A percentile compares a stretch with the other conserved stretches of the same genome.
phyloP scores from a whole-genome alignment of 2,329 filamentous ascomycete genomes.

The Xylariomycetidae sp. region DNA sequence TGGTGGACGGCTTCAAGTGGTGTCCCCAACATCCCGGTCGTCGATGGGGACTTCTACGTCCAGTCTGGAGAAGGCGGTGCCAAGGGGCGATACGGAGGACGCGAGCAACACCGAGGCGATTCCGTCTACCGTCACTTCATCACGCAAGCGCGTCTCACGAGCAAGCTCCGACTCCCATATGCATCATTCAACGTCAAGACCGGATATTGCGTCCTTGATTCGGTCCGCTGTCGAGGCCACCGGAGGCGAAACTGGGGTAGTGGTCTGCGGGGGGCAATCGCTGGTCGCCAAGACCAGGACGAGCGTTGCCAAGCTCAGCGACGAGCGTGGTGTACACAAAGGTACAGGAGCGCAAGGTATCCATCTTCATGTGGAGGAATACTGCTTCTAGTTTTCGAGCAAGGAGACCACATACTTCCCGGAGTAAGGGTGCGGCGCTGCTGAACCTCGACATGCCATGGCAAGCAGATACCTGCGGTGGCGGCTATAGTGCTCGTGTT shows the following conservation, averaged over 20 bases:
- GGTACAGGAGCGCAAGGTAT: conserved; percentile 59
- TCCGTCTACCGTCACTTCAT: conserved; percentile 5
- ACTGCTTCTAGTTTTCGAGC: conserved; percentile 44
- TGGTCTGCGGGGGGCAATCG: conserved; percentile 53
- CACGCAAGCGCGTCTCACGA: conserved; percentile 12
- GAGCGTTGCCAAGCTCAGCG: conserved; percentile 48
- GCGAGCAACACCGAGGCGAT: conserved; percentile 22
- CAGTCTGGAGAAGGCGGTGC: conserved; percentile 18
- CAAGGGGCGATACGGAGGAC: conserved; percentile 4
- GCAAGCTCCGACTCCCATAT: conserved; percentile 34
- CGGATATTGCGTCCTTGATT: conserved; percentile 47
- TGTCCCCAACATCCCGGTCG: conserved; percentile 10
- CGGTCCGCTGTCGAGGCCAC: conserved; percentile 49
- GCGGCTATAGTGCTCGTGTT: too few relatives aligned
- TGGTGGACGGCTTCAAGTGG: conserved; percentile 18
- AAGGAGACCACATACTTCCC: too few relatives aligned
- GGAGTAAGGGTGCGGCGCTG: too few relatives aligned
- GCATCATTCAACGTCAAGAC: conserved; percentile 39
- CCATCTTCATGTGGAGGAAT: conserved; percentile 54
- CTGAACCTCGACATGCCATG: too few relatives aligned
- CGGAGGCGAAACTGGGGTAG: conserved; percentile 54
- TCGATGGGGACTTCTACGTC: conserved; percentile 10
- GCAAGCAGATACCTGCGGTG: too few relatives aligned
- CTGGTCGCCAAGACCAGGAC: conserved; percentile 49
- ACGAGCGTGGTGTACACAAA: conserved; percentile 58